Base-by-base conservation (phyloP, 192 early-diverging fungal species). In the Thamnidium elegans region DNA sequence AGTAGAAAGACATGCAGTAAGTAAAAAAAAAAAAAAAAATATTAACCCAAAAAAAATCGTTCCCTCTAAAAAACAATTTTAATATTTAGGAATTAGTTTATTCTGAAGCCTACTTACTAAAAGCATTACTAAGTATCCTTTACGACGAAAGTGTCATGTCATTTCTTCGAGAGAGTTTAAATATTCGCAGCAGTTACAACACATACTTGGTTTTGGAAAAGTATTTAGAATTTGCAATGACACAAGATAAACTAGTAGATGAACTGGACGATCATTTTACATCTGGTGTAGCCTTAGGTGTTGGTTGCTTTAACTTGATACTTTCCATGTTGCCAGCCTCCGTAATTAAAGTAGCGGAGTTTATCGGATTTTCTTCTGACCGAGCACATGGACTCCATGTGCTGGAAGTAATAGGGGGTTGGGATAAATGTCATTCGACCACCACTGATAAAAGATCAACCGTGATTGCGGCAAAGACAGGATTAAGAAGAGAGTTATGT, bases 291-390 rank as follows among this genome's bases (percentile, higher is more conserved):
- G 80, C 85, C 5, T 80, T 92, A 15, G 89, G 87, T n/a, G 82
- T 92, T 52, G 92, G 91, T 4, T 78, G 82, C 55, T 94, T 94
- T 72, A 90, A 89, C 50, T 71, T 96, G n/a, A 78, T 92, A 34
- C 78, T 96, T 19, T 89, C 87, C 32, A 84, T 94, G 66, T 58
- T 96, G 51, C 94, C 94, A 1, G 71, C 82, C 0, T 78, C 80
- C 50, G 80, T 92, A 5, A 73, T 94, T 55, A 84, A 88, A 44
- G 75, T 96, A 34, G 84, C 93, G 15, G 92, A 96, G 69, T 74
- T 94, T 45, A 90, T 94, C 20, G 94, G 94, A 0, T 96, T 94
- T 72, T 73, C 83, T 2, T 87, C 87, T 1, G 87, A 96, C 68
- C 81, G 92, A 20, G 74, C 81, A 20, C 86, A 90, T 73, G 94